Evolutionary conservation across 2,329 filamentous ascomycete genomes (phyloP).

Genomic region (Tolypocladium ophioglossoides): DNA sequence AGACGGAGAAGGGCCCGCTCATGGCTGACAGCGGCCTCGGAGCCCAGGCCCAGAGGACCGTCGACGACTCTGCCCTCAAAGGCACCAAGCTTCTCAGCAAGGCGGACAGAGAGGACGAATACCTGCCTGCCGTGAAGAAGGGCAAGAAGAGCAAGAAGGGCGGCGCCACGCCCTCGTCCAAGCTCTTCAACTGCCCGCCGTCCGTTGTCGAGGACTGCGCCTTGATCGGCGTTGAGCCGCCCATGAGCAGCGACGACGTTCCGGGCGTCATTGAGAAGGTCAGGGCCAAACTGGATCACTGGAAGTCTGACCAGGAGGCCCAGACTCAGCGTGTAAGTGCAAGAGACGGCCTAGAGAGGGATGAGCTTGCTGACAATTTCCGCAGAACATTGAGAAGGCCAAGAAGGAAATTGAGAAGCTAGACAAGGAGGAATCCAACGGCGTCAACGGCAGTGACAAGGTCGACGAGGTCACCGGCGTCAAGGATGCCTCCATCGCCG

Average conservation of each 20-base stretch:
- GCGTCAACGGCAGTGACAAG: constrained; percentile 32
- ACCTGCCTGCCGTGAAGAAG: constrained; percentile 70
- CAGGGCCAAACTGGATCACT: constrained; percentile 80
- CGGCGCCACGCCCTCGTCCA: constrained; percentile 36
- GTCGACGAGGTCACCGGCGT: constrained; percentile 44
- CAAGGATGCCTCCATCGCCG: constrained; percentile 40
- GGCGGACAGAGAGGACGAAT: constrained; percentile 79
- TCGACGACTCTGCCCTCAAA: constrained; percentile 77
- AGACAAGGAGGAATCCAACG: constrained; percentile 46
- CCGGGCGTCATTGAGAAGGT: constrained; percentile 75
- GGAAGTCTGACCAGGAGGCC: constrained; percentile 80
- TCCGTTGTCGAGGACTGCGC: constrained; percentile 86
- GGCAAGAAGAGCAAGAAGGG: constrained; percentile 76
- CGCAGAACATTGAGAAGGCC: constrained; percentile 89
- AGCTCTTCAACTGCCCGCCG: constrained; percentile 72
- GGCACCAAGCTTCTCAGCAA: constrained; percentile 77
- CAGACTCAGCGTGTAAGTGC: constrained; percentile 79
- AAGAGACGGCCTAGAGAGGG: background rate
- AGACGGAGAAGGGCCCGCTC: constrained; percentile 55
- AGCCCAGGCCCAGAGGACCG: constrained; percentile 69
- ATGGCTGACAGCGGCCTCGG: constrained; percentile 62
- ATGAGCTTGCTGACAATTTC: constrained; percentile 15
- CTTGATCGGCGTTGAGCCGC: constrained; percentile 76
- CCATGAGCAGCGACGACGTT: constrained; percentile 76
- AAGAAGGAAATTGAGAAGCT: constrained; percentile 90